These are phyloP conservation scores for Acanthamoeba sp. DNA, from an alignment of 208 protist species.

Conservation along the genomic window DNA sequence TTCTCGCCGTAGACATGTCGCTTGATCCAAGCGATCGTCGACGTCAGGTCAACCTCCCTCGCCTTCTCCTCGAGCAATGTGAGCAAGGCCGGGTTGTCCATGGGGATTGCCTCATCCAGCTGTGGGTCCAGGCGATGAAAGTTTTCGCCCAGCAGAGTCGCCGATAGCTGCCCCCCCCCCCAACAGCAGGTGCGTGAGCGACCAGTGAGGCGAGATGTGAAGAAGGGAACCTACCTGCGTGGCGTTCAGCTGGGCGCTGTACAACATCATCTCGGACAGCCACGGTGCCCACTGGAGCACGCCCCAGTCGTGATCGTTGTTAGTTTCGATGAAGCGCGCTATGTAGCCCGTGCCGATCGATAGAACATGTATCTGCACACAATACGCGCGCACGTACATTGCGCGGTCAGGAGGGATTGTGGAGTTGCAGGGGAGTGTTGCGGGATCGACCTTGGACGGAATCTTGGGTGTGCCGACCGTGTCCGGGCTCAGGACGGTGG, in stretches of 20 bases:
- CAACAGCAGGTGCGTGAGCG: not conserved
- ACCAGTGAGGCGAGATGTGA: not conserved
- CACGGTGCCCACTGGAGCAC: constrained; percentile 64
- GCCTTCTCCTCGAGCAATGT: constrained; percentile 36
- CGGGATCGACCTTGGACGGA: not conserved
- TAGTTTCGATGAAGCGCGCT: constrained; percentile 3
- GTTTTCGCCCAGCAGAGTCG: constrained; percentile 48
- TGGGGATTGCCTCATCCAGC: constrained; percentile 23
- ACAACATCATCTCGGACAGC: constrained; percentile 64
- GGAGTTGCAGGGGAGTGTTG: too few relatives aligned
- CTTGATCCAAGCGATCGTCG: constrained; percentile 70
- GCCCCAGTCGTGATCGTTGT: constrained; percentile 68
- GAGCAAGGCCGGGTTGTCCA: constrained; percentile 12
- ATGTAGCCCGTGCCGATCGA: constrained; percentile 65
- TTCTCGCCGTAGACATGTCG: constrained; percentile 67
- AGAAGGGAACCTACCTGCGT: not conserved
- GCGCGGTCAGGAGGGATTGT: too few relatives aligned
- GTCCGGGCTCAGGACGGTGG: constrained; percentile 67
- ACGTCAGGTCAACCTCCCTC: not conserved
- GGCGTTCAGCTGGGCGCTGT: constrained; percentile 14
- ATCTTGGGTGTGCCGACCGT: constrained; percentile 61
- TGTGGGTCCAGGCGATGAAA: constrained; percentile 48
- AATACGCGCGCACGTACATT: too few relatives aligned
- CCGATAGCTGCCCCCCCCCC: not conserved
- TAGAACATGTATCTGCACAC: constrained; percentile 35